Base-by-base conservation (phyloP, 2,329 filamentous ascomycete genomes). In the Neofusicoccum umdonicola region DNA sequence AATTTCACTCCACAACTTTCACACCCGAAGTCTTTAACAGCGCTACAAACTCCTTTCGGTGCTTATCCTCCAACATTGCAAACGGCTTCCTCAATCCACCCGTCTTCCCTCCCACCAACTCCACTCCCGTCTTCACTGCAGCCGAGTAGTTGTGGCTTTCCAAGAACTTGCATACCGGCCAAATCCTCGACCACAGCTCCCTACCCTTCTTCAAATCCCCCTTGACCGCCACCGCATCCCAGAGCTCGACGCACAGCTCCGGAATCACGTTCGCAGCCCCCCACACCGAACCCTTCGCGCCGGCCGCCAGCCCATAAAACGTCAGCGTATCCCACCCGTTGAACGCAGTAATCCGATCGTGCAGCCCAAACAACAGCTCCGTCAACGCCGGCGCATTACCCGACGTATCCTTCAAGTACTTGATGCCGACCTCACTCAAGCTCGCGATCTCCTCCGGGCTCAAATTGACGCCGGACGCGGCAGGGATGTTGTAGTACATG, bases 241-340 rank as follows among this genome's bases (percentile, higher is more conserved):
- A 84, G 1, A 84, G 71, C 70, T 82, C 71, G 15, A 81, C 74
- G 0, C 80, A 80, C 17, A 84, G 70, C 66, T 84, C 81, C 0
- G 82, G 82, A 9, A 84, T 80, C 15, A 84, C 73, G 65, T 84
- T 84, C 2, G 81, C 79, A 0, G 82, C 80, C 0, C 82, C 82
- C 82, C 82, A 84, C 0, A 84, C 79, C 3, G 78, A 80, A 3
- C 82, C 82, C 51, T 80, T 80, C 8, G 81, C 80, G 0, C 82
- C 82, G 0, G 82, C 81, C 0, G 79, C 80, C 9, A 84, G 71
- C 9, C 82, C 82, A 66, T 84, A 84, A 69, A 84, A 84, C 0
- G 82, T 84, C 15, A 84, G 71, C 0, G 82, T 84, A 65, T 84
- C 82, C 82, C 82, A 84, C 1, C 82, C 82, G 64, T 84, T 84